phyloP scores from a whole-genome alignment of 2,329 filamentous ascomycete genomes.

The Ceratocystiopsis brevicomis region DNA sequence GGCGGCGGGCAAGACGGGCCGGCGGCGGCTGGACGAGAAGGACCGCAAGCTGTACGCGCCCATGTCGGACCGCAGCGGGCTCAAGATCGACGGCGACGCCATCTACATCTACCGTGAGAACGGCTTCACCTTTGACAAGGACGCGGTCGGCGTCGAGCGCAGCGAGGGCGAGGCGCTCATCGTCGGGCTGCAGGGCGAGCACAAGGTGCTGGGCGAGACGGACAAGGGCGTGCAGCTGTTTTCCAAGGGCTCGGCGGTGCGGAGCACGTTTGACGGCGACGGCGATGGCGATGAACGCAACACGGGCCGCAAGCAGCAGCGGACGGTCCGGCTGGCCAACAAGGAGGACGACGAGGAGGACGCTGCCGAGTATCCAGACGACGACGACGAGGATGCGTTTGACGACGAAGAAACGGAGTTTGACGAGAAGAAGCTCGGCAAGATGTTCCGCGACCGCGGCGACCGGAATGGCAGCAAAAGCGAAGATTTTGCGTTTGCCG shows the following conservation, averaged over 20 bases:
- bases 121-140: conserved; percentile 55
- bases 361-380: conserved; percentile 29
- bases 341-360: conserved; percentile 35
- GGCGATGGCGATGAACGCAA: conserved; percentile 38
- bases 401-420: conserved; percentile 35
- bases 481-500: conserved; percentile 74
- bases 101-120: conserved; percentile 67
- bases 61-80: conserved; percentile 92
- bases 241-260: conserved; percentile 52
- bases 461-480: conserved; percentile 35
- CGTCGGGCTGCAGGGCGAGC: conserved; percentile 67
- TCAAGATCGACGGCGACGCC: conserved; percentile 91
- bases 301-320: conserved; percentile 38
- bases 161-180: conserved; percentile 95
- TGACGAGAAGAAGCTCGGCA: conserved; percentile 39
- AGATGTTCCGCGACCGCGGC: conserved; percentile 34
- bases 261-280: conserved; percentile 17
- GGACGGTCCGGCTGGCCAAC: conserved; percentile 38
- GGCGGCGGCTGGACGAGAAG: conserved; percentile 77
- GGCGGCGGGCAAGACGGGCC: conserved; percentile 56
- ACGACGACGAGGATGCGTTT: conserved; percentile 32
- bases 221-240: conserved; percentile 76
- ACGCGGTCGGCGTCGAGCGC: conserved; percentile 49
- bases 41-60: conserved; percentile 92
- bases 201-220: conserved; percentile 62